A percentile compares a stretch with the other conserved stretches of the same genome.
Evolutionary conservation across 768 basidiomycete genomes (phyloP).

Genomic region (Collybiopsis luxurians): DNA sequence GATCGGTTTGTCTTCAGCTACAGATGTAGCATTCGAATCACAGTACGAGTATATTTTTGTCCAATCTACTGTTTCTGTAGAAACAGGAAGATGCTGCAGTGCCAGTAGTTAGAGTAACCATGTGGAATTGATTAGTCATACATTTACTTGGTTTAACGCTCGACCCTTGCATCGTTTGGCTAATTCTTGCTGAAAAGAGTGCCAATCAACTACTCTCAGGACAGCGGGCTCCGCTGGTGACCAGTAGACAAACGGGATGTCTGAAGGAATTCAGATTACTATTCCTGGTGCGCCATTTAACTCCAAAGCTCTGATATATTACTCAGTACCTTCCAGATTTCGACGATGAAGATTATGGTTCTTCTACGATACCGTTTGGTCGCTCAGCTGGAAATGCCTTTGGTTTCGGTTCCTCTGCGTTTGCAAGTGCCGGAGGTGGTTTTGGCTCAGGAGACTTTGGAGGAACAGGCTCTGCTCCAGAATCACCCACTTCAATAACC

Average conservation of each 20-base stretch:
- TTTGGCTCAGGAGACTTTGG: conserved; percentile 28
- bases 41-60: too few species aligned
- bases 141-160: too few species aligned
- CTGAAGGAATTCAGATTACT: conserved; percentile 58
- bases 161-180: too few species aligned
- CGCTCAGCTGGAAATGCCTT: conserved; percentile 46
- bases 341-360: conserved; percentile 67
- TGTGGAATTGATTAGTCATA: too few species aligned
- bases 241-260: conserved; percentile 6
- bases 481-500: conserved; percentile 64
- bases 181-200: too few species aligned
- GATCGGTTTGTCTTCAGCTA: too few species aligned
- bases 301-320: conserved; percentile 1
- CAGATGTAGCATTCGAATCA: too few species aligned
- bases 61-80: too few species aligned
- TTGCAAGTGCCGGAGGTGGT: conserved; percentile 23
- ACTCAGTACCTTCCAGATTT: conserved; percentile 50
- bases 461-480: conserved; percentile 42
- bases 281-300: conserved; percentile 49
- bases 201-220: too few species aligned
- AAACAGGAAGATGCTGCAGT: too few species aligned
- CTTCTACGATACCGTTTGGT: conserved; percentile 69
- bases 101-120: too few species aligned
- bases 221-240: not conserved
- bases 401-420: conserved; percentile 34